Evolutionary conservation across 768 basidiomycete genomes (phyloP), one percentile per base, ranked within the genome.

Genomic region (Tricholoma furcatifolium): DNA sequence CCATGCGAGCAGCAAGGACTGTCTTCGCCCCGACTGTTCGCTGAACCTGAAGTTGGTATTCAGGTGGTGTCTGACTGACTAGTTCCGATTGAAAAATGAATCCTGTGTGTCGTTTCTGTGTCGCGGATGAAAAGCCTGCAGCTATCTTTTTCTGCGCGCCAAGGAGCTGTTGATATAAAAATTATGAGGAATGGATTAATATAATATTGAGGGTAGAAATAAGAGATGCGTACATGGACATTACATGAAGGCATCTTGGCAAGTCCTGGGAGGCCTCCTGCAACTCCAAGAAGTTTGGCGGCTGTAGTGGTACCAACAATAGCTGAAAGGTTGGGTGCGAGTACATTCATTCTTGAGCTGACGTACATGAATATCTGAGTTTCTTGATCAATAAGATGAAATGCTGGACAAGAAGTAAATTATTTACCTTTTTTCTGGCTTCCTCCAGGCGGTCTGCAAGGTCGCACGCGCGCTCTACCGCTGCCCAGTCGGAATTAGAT

Each of bases 231-330:
- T 63, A 96, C 93, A 73, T 93, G 88, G 55, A 96, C 91, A 69
- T 98, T 98, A 68, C 93, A 94, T 6, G 91, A 77, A 11, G 97
- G 97, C 84, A 97, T 94, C 69, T 95, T 94, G 40, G 90, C 88
- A 32, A 98, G 80, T 0, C 90, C 92, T 39, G 79, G 81, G 21
- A 99, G 79, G 52, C 97, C 97, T 51, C 97, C 97, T 36, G 97
- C 94, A 47, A 98, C 92, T 67, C 97, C 97, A 36, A 99, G 85
- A 48, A 99, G 74, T 77, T 99, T 99, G 43, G 97, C 97, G 50
- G 97, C 97, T 78, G 94, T 96, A 62, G 91, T 93, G 53, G 97
- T 97, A 70, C 97, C 96, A 74, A 98, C 92, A 73, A 99, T 97
- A 70, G 91, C 88, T 64, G 94, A 96, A 67, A 99, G 84, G 71